Evolutionary conservation across 306 rosid genomes (phyloP), one percentile per base, ranked within the genome.

Genomic region (Cicer pinnatifidum): DNA sequence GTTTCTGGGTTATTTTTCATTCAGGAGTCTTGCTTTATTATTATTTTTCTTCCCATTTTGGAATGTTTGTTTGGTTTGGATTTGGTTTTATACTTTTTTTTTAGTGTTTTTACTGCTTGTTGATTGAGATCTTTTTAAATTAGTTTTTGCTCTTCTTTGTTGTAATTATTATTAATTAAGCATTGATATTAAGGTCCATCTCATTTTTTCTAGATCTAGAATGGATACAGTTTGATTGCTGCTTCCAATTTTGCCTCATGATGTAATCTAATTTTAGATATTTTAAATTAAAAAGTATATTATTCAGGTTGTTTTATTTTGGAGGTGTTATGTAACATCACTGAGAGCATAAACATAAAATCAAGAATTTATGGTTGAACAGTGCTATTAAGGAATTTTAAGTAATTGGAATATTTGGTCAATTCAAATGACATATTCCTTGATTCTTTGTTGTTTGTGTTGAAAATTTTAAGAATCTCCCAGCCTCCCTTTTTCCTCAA

Each of bases 61-160:
- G 35, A 58, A 58, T 52, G 39, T 71, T 68, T 38, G 67, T 61
- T 64, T 47, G 63, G 11, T 6, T 61, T 81, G 73, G 50, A 52
- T 80, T 48, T 78, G 48, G 68, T 72, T 63, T 71, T 75, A 43
- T 76, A 35, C 35, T 73, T 56, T 75, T 56, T 56, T 75, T 72
- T 39, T 19, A 67, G 54, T 33, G 17, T 56, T 13, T 37, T 71
- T 57, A 17, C 45, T 71, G 44, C 16, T 38, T 2, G 15, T 65
- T 71, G 44, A 23, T 67, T 35, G 58, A 39, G 57, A 28, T 64
- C n/a, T 63, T 59, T 23, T 41, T 11, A 23, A 8, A 15, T 44
- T 23, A 5, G 38, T 12, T 9, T 15, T 37, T 39, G 10, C 39
- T 7, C 16, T 67, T 71, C 39, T 43, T 1, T 11, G 9, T 71